Evolutionary conservation across 2,329 filamentous ascomycete genomes (phyloP).

Genomic region (Fusarium beomiforme): DNA sequence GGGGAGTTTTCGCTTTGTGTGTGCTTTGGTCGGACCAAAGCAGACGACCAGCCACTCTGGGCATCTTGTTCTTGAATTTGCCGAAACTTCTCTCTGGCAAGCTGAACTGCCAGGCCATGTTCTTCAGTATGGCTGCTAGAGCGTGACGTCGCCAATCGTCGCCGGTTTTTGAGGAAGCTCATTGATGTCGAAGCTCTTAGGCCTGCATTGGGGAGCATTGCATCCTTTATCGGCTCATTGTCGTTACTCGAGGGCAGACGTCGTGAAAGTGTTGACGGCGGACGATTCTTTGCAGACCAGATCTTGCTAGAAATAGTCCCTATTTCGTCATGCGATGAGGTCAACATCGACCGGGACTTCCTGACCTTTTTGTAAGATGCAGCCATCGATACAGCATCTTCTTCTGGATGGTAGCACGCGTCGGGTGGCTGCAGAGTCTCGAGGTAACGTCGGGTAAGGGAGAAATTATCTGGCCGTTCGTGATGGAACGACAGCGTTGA

Average conservation of each 20-base stretch:
- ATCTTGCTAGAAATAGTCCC: constrained; percentile 25
- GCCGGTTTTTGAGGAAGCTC: constrained; percentile 58
- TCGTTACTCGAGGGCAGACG: constrained; percentile 38
- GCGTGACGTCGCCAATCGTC: constrained; percentile 35
- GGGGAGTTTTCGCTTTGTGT: constrained; percentile 47
- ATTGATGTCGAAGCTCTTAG: constrained; percentile 64
- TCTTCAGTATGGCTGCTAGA: constrained; percentile 30
- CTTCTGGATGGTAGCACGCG: constrained; percentile 58
- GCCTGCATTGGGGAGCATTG: not conserved
- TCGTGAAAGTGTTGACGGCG: constrained; percentile 15
- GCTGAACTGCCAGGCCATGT: constrained; percentile 50
- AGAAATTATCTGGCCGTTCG: constrained; percentile 14
- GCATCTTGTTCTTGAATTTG: constrained; percentile 49
- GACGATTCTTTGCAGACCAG: constrained; percentile 7
- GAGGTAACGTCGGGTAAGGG: constrained; percentile 38
- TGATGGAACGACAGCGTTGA: constrained; percentile 25
- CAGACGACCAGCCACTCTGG: constrained; percentile 55
- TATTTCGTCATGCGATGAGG: constrained; percentile 39
- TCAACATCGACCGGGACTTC: constrained; percentile 66
- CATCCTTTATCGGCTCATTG: constrained; percentile 39
- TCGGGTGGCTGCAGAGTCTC: constrained; percentile 47
- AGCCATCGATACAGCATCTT: constrained; percentile 58
- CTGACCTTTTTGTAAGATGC: constrained; percentile 62
- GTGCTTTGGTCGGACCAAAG: constrained; percentile 54
- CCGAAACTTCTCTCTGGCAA: constrained; percentile 51